These are phyloP conservation scores for Niebla homalea DNA, from an alignment of 495 filamentous ascomycete genomes.

Conservation along the genomic window DNA sequence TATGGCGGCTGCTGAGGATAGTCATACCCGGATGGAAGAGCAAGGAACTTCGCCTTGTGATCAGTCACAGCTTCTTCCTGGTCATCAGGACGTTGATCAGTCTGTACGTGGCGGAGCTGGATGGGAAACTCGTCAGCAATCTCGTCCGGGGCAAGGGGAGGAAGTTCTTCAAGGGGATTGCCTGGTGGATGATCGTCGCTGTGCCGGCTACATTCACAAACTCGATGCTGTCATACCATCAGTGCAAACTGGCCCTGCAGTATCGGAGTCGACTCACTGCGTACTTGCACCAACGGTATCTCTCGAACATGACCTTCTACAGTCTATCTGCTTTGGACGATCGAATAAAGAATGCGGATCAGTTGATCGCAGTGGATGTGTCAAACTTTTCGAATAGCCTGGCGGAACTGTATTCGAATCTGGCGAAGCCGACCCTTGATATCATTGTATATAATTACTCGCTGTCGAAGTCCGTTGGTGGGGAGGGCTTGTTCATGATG, in stretches of 20 bases:
- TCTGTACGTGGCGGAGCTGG: conserved; percentile 90
- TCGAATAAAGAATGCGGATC: conserved; percentile 96
- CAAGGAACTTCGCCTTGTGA: conserved; percentile 71
- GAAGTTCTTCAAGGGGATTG: conserved; percentile 76
- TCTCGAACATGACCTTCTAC: conserved; percentile 95
- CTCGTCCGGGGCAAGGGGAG: conserved; percentile 82
- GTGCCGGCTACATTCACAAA: conserved; percentile 98
- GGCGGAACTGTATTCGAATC: conserved; percentile 88
- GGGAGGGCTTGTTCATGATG: conserved; percentile 91
- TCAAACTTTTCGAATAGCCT: conserved; percentile 90
- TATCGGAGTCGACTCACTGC: conserved; percentile 87
- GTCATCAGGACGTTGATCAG: conserved; percentile 82
- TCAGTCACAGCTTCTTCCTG: conserved; percentile 79
- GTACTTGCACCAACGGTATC: conserved; percentile 84
- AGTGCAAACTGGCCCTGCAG: conserved; percentile 82
- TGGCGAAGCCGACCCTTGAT: conserved; percentile 91
- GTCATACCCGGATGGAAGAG: conserved; percentile 81
- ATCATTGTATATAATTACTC: conserved; percentile 95
- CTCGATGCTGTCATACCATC: conserved; percentile 98
- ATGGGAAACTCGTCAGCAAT: conserved; percentile 80
- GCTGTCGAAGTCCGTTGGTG: conserved; percentile 81
- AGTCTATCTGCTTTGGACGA: conserved; percentile 90
- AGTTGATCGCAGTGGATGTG: conserved; percentile 92
- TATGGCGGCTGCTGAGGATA: conserved; percentile 68
- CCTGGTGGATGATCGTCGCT: conserved; percentile 98